Evolutionary conservation across 768 basidiomycete genomes (phyloP), one percentile per base, ranked within the genome.

Genomic region (Pulveroboletus sp.): DNA sequence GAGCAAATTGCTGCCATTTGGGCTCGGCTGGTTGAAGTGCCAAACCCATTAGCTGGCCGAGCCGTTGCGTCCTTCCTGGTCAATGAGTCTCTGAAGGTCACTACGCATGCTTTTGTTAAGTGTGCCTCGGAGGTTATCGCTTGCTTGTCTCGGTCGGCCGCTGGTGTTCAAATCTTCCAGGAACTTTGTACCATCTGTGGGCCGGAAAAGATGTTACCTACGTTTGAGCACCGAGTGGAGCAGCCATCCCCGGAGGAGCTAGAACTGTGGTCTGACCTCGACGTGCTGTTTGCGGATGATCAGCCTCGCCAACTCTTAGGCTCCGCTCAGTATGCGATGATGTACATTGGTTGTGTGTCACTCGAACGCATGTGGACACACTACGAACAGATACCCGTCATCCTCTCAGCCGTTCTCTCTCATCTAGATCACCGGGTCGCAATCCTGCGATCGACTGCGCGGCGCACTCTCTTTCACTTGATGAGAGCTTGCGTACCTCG

Each of bases 151-250:
- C 85, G 88, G 49, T 88, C 87, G 22, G 73, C 75, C 14, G 78
- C 83, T 14, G 90, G 89, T 4, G 75, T 78, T 6, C 75, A 83
- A 46, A 78, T 92, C 29, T 88, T 92, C 57, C 81, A 86, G 57
- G 90, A 93, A 42, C 69, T 96, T n/a, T 90, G 87, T 66, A 81
- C 80, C 32, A 76, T 94, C 52, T 83, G 94, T 40, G 87, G 90
- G 55, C 91, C 93, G 17, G 77, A 81, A 27, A 81, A 86, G 36
- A 94, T 94, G 86, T 74, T 93, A 11, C 87, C 81, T 12, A 82
- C 74, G 12, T 81, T 83, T 53, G 89, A 84, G 53, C 88, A 83
- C 68, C 86, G 82, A 63, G 71, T 84, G 51, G 73, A 72, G 20
- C 70, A 63, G 47, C 86, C 82, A 17, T 77, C 76, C 49, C 76